Conservation (phyloP, 1,139 yeast species). For the Diutina siamensis region DNA sequence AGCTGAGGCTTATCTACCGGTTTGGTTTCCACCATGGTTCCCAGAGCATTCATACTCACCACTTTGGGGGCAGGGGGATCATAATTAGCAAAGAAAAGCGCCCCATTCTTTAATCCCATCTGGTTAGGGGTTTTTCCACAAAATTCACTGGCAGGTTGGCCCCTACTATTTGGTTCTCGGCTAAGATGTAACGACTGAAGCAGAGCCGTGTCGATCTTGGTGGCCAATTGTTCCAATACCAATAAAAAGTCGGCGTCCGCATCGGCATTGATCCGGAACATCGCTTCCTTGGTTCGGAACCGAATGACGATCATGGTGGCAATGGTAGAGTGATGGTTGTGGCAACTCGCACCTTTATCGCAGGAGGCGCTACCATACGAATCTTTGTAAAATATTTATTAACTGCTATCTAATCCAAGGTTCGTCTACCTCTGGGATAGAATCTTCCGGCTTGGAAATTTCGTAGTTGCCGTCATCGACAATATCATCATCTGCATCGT, state of each 20-base stretch:
- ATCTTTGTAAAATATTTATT: too few species aligned
- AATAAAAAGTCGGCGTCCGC: conserved; percentile 33
- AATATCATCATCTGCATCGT: neutral
- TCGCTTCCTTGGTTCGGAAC: conserved; percentile 77
- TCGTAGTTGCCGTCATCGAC: neutral
- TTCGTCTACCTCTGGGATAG: neutral
- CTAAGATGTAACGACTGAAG: neutral
- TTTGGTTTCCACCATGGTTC: conserved; percentile 5
- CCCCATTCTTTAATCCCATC: neutral
- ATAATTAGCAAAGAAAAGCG: conserved; percentile 1
- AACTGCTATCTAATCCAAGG: neutral
- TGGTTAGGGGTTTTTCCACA: conserved; percentile 3
- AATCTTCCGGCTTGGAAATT: neutral
- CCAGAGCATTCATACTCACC: conserved; percentile 7
- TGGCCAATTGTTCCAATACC: conserved; percentile 33
- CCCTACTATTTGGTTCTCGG: neutral
- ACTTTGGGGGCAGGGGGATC: conserved; percentile 3
- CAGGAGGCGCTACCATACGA: neutral
- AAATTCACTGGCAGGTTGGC: neutral
- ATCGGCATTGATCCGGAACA: conserved; percentile 53
- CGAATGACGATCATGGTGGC: conserved; percentile 31
- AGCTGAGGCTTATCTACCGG: conserved; percentile 10
- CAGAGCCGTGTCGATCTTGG: conserved; percentile 16
- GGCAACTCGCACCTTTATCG: too few species aligned
- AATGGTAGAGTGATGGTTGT: too few species aligned